phyloP scores from a whole-genome alignment of 441 rosid genomes.

The Daphne laureola region DNA sequence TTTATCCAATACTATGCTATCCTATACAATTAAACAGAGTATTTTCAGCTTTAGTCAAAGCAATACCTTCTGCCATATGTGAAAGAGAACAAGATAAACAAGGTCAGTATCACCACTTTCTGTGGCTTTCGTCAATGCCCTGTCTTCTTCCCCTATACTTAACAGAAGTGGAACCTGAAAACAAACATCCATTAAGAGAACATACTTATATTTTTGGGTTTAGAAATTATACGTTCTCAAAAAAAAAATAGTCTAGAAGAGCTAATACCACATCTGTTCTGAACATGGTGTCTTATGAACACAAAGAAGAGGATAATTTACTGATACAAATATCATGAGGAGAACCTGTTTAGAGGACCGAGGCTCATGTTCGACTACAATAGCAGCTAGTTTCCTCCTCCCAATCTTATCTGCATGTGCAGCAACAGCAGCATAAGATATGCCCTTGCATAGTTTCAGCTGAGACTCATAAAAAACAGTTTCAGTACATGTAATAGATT shows the following conservation, averaged over 20 bases:
- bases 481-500: slow-evolving; percentile 16
- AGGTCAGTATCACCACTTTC: slow-evolving; percentile 98
- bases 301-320: too few relatives aligned
- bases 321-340: not conserved
- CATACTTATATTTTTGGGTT: not conserved
- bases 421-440: slow-evolving; percentile 98
- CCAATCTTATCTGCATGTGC: slow-evolving; percentile 96
- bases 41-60: not conserved
- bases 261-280: too few relatives aligned
- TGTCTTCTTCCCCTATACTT: slow-evolving; percentile 96
- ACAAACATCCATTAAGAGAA: too few relatives aligned
- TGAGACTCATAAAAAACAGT: slow-evolving; percentile 32
- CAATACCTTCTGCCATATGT: slow-evolving; percentile 91
- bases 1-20: too few relatives aligned
- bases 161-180: slow-evolving; percentile 83
- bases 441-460: slow-evolving; percentile 83
- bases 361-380: slow-evolving; percentile 96
- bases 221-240: slow-evolving; percentile 6
- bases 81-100: slow-evolving; percentile 89
- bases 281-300: too few relatives aligned
- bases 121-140: slow-evolving; percentile 86
- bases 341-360: slow-evolving; percentile 90
- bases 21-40: not conserved
- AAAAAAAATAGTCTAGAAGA: too few relatives aligned
- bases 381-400: slow-evolving; percentile 88